Percentiles rank a stretch among this genome's conserved stretches.
Evolutionary conservation across 352 stramenopile species (phyloP).

Genomic region (Saprolegnia parasitica): DNA sequence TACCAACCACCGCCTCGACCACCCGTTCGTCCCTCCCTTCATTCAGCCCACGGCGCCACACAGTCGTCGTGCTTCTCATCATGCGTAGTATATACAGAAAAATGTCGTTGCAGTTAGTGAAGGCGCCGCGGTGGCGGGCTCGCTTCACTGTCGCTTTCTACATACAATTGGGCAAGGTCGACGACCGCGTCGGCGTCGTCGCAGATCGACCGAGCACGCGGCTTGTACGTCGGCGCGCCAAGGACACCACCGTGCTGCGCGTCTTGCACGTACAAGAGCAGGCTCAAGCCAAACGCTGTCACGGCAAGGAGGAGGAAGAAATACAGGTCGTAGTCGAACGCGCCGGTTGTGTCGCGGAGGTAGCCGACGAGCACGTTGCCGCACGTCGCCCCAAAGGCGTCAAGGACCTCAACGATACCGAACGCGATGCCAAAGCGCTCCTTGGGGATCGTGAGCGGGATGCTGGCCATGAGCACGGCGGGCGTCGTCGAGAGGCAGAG

Average conservation of each 20-base stretch:
- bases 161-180: too few species aligned
- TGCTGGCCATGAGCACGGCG: slow-evolving; percentile 83
- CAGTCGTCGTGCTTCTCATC: too few species aligned
- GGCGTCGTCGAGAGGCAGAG: slow-evolving; percentile 82
- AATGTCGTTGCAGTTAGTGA: too few species aligned
- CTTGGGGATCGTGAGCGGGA: slow-evolving; percentile 69
- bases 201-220: neutral
- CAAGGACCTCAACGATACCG: slow-evolving; percentile 82
- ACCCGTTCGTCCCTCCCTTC: too few species aligned
- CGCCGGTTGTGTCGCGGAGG: slow-evolving; percentile 70
- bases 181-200: slow-evolving; percentile 17
- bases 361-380: slow-evolving; percentile 84
- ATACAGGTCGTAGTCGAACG: slow-evolving; percentile 79
- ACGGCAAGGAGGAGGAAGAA: slow-evolving; percentile 71
- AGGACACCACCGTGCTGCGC: slow-evolving; percentile 24
- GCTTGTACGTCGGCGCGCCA: neutral
- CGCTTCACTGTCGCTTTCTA: neutral
- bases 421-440: slow-evolving; percentile 80
- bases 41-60: too few species aligned
- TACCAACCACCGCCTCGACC: too few species aligned
- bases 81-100: too few species aligned
- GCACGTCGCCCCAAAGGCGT: slow-evolving; percentile 71
- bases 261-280: slow-evolving; percentile 39
- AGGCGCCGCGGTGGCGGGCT: too few species aligned
- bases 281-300: slow-evolving; percentile 56